Evolutionary conservation across 371 early-diverging fungal genomes (phyloP).

Genomic region (Mucor ambiguus): DNA sequence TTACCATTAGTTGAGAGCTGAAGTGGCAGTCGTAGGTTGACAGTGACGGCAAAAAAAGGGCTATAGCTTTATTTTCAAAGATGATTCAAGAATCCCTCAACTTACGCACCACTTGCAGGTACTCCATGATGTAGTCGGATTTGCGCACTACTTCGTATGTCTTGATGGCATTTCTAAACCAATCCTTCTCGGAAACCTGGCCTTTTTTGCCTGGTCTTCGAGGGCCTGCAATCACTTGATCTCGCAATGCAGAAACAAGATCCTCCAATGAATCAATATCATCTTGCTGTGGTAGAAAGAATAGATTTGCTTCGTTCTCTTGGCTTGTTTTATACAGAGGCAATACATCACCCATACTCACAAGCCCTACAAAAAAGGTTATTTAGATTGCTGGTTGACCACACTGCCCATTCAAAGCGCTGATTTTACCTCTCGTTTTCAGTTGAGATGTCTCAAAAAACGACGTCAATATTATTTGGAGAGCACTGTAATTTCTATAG

Average conservation of each 20-base stretch:
- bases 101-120: conserved; percentile 26
- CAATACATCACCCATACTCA: conserved; percentile 30
- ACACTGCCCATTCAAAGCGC: not conserved
- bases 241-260: conserved; percentile 38
- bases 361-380: conserved; percentile 25
- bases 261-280: conserved; percentile 37
- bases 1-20: not conserved
- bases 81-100: conserved; percentile 21
- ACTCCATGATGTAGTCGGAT: conserved; percentile 45
- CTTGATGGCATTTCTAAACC: conserved; percentile 45
- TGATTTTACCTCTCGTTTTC: conserved; percentile 50
- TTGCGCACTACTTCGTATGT: conserved; percentile 46
- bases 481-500: conserved; percentile 21
- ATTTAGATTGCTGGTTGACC: not conserved
- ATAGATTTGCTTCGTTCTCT: conserved; percentile 26
- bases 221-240: conserved; percentile 54
- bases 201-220: conserved; percentile 48
- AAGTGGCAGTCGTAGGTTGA: not conserved
- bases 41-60: not conserved
- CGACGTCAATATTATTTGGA: conserved; percentile 23
- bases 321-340: conserved; percentile 22
- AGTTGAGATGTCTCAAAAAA: conserved; percentile 45
- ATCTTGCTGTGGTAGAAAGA: conserved; percentile 24
- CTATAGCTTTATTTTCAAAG: no score
- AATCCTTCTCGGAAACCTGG: conserved; percentile 57